phyloP scores from a whole-genome alignment of 768 basidiomycete genomes.

The Amanita thiersii region DNA sequence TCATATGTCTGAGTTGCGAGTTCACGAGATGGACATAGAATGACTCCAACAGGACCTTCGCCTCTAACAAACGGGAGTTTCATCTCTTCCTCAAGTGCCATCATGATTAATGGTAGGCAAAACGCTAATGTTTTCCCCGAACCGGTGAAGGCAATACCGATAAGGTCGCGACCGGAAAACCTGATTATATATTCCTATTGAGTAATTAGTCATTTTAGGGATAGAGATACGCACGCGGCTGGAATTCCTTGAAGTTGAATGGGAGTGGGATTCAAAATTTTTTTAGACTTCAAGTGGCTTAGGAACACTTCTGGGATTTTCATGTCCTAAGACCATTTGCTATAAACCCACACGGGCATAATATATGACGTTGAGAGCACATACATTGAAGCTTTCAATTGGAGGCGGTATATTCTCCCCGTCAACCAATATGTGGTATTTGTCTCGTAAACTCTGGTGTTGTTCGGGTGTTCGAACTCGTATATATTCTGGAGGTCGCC shows the following conservation, averaged over 20 bases:
- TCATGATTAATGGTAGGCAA: slow-evolving; percentile 96
- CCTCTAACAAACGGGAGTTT: slow-evolving; percentile 86
- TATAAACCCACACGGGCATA: neutral
- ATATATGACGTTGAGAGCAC: slow-evolving; percentile 12
- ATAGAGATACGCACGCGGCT: slow-evolving; percentile 61
- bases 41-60: slow-evolving; percentile 94
- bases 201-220: slow-evolving; percentile 4
- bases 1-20: slow-evolving; percentile 96
- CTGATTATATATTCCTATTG: slow-evolving; percentile 31
- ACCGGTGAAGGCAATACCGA: slow-evolving; percentile 98
- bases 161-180: slow-evolving; percentile 94
- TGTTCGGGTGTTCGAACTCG: slow-evolving; percentile 62
- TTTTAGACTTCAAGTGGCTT: slow-evolving; percentile 74
- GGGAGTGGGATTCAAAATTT: slow-evolving; percentile 83
- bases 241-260: slow-evolving; percentile 98
- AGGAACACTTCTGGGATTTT: slow-evolving; percentile 89
- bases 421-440: slow-evolving; percentile 91
- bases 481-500: slow-evolving; percentile 83
- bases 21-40: slow-evolving; percentile 96
- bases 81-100: slow-evolving; percentile 87
- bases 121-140: slow-evolving; percentile 99
- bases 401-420: slow-evolving; percentile 92
- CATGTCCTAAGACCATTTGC: slow-evolving; percentile 68
- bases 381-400: slow-evolving; percentile 78
- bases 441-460: slow-evolving; percentile 70